Evolutionary conservation across 768 basidiomycete genomes (phyloP).

Genomic region (Serendipita indica): DNA sequence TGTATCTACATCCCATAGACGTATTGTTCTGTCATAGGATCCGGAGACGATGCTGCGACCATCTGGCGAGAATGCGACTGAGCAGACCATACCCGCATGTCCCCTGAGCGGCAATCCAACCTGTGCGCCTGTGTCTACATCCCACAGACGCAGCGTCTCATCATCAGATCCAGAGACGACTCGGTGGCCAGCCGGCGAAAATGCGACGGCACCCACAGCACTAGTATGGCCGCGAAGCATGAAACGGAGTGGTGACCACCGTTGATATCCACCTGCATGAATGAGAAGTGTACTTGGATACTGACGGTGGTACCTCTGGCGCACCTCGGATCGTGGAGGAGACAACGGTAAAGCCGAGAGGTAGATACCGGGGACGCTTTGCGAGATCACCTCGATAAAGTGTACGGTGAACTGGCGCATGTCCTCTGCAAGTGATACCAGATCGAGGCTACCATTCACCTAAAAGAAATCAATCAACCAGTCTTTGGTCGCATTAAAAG

Average conservation of each 20-base stretch:
- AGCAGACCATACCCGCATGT: no score
- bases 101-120: no score
- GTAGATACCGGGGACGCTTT: not conserved
- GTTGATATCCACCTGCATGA: not conserved
- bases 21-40: no score
- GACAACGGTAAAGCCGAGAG: not conserved
- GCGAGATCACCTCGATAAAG: not conserved
- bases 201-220: not conserved
- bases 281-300: not conserved
- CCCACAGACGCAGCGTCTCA: not conserved
- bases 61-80: no score
- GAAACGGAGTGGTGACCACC: not conserved
- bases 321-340: not conserved
- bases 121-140: not conserved
- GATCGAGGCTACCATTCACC: not conserved
- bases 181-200: not conserved
- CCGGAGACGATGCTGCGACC: no score
- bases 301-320: not conserved
- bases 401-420: not conserved
- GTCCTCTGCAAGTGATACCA: not conserved
- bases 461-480: no score
- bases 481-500: no score
- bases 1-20: no score
- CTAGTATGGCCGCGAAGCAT: not conserved
- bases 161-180: not conserved